Base-by-base conservation (phyloP, 495 filamentous ascomycete genomes). In the Hypoxylon crocopeplum region DNA sequence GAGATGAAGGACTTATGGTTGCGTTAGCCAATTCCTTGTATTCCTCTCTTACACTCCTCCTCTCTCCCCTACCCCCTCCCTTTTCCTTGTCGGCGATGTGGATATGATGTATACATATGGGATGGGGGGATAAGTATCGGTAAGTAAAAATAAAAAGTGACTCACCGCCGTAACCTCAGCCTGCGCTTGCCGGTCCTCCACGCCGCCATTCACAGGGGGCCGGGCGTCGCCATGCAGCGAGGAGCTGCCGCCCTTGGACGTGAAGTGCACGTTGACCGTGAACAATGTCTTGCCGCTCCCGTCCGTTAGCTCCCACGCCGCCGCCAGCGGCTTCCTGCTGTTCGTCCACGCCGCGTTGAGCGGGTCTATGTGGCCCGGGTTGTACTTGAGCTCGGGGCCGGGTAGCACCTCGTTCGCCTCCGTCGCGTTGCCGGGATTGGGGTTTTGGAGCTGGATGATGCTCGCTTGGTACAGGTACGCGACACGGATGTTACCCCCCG, bases 231-330 rank as follows among this genome's bases (percentile, higher is more conserved):
- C 83, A 13, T 87, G 74, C 7, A 86, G 61, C 13, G 74, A 74
- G 2, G 77, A 74, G 30, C 80, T 79, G 4, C 84, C 85, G 21
- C 82, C 83, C 67, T 87, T 87, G 46, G 70, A 76, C 0, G 67
- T 65, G 39, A 77, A 80, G 62, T 87, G 84, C 30, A 87, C 82
- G 58, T 87, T 86, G 25, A 88, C 74, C 17, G 85, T 83, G 62
- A 82, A 88, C 52, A 87, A 78, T 1, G 64, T 55, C 60, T 66
- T 68, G 48, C 51, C 59, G 20, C 68, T 72, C 40, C 69, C 66
- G 1, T 48, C 57, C 1, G 78, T 64, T 20, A 78, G 73, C 48
- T 80, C 73, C 79, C 83, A 88, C 20, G 71, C 75, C 0, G 85
- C 85, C 0, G 68, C 82, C 1, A 88, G 65, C 5, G 85, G 85